Percentiles rank a stretch among this genome's conserved stretches.
Conservation (phyloP, 1,139 yeast species). For the Candida tetrigidarum region DNA sequence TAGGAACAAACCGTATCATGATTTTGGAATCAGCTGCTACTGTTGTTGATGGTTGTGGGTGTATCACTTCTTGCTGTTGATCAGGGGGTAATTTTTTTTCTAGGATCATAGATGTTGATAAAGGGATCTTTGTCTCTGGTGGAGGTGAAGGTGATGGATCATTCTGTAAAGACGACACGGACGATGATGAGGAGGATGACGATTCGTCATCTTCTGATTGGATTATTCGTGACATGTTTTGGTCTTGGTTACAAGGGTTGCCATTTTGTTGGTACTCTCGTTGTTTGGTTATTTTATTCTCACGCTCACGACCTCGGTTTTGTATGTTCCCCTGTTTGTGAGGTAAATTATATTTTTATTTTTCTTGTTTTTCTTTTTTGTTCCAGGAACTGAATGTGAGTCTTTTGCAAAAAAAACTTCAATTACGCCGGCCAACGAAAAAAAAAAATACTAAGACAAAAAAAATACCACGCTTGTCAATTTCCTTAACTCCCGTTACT, state of each 20-base stretch:
- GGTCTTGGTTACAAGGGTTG: neutral
- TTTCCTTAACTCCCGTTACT: neutral
- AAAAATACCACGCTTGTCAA: neutral
- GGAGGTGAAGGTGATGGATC: neutral
- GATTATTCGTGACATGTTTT: conserved; percentile 13
- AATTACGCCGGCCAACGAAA: neutral
- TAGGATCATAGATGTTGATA: conserved; percentile 29
- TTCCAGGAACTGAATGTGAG: neutral
- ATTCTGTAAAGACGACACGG: conserved; percentile 1
- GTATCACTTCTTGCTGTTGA: conserved; percentile 15
- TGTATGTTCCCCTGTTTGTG: too few species aligned
- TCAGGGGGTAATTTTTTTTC: conserved; percentile 21
- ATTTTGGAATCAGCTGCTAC: conserved; percentile 26
- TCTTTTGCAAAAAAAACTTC: too few species aligned
- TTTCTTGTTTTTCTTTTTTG: neutral
- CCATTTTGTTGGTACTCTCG: neutral
- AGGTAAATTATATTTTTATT: too few species aligned
- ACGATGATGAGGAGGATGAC: conserved; percentile 15
- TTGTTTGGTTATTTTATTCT: too few species aligned
- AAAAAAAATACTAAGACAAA: neutral
- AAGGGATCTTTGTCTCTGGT: conserved; percentile 22
- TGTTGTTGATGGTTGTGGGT: conserved; percentile 2
- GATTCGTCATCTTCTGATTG: conserved; percentile 22
- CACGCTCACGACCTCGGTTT: too few species aligned
- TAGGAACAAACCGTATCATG: conserved; percentile 56